A percentile compares a stretch with the other conserved stretches of the same genome.
Conservation (phyloP, 805 yeast genomes). For the Spathaspora passalidarum region DNA sequence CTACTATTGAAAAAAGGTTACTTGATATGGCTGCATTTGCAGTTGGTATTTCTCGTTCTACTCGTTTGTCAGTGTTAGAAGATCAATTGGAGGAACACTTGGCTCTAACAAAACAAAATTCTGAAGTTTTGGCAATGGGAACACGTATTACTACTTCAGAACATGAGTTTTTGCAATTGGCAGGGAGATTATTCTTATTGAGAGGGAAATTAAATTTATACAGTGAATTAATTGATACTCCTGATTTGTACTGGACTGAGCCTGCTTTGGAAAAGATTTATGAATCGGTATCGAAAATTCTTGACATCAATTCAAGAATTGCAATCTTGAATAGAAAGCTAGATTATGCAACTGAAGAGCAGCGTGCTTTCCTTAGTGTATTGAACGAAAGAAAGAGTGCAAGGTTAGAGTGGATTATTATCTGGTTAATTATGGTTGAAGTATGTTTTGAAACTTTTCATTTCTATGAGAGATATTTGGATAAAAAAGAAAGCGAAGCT, state of each 20-base stretch:
- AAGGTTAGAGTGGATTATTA: constrained; percentile 85
- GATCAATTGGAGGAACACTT: constrained; percentile 66
- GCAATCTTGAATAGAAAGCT: constrained; percentile 77
- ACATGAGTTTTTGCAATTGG: constrained; percentile 59
- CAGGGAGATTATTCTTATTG: constrained; percentile 71
- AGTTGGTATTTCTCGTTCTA: constrained; percentile 81
- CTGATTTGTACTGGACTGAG: constrained; percentile 91
- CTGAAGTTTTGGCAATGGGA: constrained; percentile 68
- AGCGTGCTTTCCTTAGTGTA: constrained; percentile 70
- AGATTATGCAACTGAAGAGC: constrained; percentile 89
- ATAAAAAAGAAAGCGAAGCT: constrained; percentile 3
- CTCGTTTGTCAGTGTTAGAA: constrained; percentile 80
- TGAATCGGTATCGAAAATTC: constrained; percentile 60
- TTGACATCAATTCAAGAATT: constrained; percentile 78
- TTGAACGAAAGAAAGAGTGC: constrained; percentile 74
- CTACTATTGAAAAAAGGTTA: constrained; percentile 42
- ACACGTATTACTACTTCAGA: constrained; percentile 41
- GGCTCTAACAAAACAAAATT: constrained; percentile 57
- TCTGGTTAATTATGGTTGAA: constrained; percentile 77
- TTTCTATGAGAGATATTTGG: constrained; percentile 39
- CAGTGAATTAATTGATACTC: constrained; percentile 86
- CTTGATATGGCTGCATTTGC: constrained; percentile 87
- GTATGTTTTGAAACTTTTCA: constrained; percentile 79
- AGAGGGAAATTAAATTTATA: constrained; percentile 83
- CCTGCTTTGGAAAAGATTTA: constrained; percentile 79